Base-by-base conservation (phyloP, 192 early-diverging fungal genomes). In the Backusella tarrabulga region DNA sequence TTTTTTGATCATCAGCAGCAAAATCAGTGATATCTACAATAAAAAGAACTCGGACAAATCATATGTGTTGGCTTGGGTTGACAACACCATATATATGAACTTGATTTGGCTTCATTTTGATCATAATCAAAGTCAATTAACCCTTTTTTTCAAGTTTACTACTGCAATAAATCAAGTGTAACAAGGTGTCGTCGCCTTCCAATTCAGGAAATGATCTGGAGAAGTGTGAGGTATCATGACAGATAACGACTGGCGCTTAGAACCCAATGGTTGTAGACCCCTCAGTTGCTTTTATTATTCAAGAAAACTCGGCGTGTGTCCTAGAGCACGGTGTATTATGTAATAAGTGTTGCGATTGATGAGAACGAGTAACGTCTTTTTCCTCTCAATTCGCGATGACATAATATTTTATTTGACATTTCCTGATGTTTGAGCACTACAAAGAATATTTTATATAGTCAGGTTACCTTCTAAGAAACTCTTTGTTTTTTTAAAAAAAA, bases 331-430 rank as follows among this genome's bases (percentile, higher is more conserved):
- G 17, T 54, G 8, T 54, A 54, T 17, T 54, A 21, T 54, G 19
- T 54, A 54, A 17, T 54, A n/a, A n/a, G 6, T 54, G 8, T 54
- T n/a, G n/a, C 17, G 1, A 8, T 17, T 32, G 32, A 54, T 21
- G 21, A 54, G 19, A 26, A 63, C 3, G 54, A 26, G 23, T 4
- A 26, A n/a, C 6, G 0, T 50, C 19, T n/a, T 50, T 50, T 50
- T 50, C n/a, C 19, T 50, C 6, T 50, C 19, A 63, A 63, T 63
- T 63, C 56, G 29, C 12, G 21, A 23, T 63, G 23, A 63, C 56
- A 63, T 63, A 63, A 63, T 63, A 29, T 63, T 63, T 63, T 63
- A 63, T 63, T 63, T 63, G 56, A 63, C 23, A 11, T 56, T 56
- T 56, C 21, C 21, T 56, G n/a, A 8, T 21, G 8, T 56, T 44